Evolutionary conservation across 2,329 filamentous ascomycete species (phyloP), one percentile per base, ranked within the genome.

Genomic region (Calonectria honghensis): DNA sequence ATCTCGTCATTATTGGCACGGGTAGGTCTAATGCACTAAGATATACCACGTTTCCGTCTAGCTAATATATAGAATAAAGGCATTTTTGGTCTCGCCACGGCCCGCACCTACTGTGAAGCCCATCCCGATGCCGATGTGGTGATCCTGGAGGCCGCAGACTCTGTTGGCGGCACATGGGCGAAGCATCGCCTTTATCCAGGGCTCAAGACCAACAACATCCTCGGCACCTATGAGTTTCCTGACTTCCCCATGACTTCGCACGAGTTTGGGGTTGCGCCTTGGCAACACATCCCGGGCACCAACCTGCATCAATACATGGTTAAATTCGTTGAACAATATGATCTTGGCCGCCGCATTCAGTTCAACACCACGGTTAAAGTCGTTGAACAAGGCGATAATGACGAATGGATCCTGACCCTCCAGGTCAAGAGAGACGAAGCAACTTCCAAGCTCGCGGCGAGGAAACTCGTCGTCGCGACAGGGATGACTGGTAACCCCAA

Each of bases 401-500:
- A 35, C 13, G 31, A 57, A 35, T 57, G 52, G 52, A 57, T 57
- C 14, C 16, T 57, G 11, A 57, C 52, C 18, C 52, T 57, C 35
- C 52, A 57, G 32, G 31, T 32, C 18, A 31, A 37, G 32, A 18
- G 31, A 13, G 52, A n/a, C 13, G 13, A 18, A 35, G 13, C 7
- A 13, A 35, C 31, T 35, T 57, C 52, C 18, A 35, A 57, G 52
- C 31, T 57, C 14, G 18, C 31, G 31, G 52, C 52, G 5, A 57
- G 35, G 31, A 57, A 57, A 37, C 31, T 57, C 3, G 52, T 57
- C 18, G 35, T 57, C n/a, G 52, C 52, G 18, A 57, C 52, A 13
- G 52, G 52, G 5, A 57, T 57, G 52, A 57, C 52, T 35, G 52
- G 52, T 13, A 57, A 57, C 13, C 52, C 52, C 31, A 57, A 57